Base-by-base conservation (phyloP, 371 early-diverging fungal genomes). In the Caulochytrium protostelioides region DNA sequence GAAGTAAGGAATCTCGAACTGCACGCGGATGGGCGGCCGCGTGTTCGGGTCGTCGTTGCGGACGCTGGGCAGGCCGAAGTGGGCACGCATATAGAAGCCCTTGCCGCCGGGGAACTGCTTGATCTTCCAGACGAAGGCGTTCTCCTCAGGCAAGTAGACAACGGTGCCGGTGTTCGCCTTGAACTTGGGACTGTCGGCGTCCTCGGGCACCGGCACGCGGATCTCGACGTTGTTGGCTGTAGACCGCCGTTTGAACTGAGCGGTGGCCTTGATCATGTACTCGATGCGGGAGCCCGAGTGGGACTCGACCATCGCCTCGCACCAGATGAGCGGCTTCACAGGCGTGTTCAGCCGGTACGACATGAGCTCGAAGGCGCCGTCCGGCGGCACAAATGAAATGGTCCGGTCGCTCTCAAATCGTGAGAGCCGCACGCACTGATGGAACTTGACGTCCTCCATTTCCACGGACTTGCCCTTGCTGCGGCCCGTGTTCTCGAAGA, bases 281-380 rank as follows among this genome's bases (percentile, higher is more conserved):
- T 97, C 97, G 30, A 91, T 74, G 29, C 92, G 71, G 22, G 80
- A 76, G n/a, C 84, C 86, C 21, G 79, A 69, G 49, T 89, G 82
- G 28, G 69, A 72, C 54, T 92, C 92, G 9, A 91, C 77, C 9
- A 86, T 65, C 4, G 86, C 82, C 53, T 97, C 97, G 37, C 83
- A 82, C 81, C 85, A 82, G 42, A 97, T 83, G 28, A 92, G 60
- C 16, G 97, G 97, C 49, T 90, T 94, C 17, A 91, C 85, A 52
- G 80, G 79, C 4, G 94, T 82, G 51, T 81, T 84, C 30, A 92
- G 59, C 10, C 97, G 84, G 59, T 97, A 97, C 28, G 81, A 82
- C 97, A 97, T 97, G 50, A 97, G 64, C 56, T 97, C 97, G 56
- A 97, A 97, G 54, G 91, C 97, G 35, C 97, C 97, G 62, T 95